Percentiles rank a stretch among this genome's conserved stretches.
Conservation (phyloP, 2,329 filamentous ascomycete species). For the Ophiosphaerella herpotricha region DNA sequence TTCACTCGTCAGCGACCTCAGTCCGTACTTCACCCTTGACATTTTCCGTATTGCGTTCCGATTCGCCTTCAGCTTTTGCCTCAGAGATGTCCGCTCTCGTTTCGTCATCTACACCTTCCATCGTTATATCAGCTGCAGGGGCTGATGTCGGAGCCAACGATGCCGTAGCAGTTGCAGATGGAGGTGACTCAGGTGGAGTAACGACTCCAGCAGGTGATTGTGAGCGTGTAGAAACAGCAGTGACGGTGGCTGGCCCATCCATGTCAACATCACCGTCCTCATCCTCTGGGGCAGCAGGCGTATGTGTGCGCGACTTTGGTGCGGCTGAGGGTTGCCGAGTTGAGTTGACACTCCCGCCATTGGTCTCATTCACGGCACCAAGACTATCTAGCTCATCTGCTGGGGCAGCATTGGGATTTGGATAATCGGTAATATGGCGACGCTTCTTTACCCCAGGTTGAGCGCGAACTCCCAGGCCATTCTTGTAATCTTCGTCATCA, state of each 20-base stretch:
- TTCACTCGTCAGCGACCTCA: slow-evolving; percentile 32
- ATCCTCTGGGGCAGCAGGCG: slow-evolving; percentile 32
- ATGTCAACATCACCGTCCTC: slow-evolving; percentile 46
- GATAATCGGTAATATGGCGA: slow-evolving; percentile 65
- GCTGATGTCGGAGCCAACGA: slow-evolving; percentile 22
- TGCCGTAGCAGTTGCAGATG: slow-evolving; percentile 17
- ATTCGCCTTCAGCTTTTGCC: slow-evolving; percentile 32
- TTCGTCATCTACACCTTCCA: slow-evolving; percentile 29
- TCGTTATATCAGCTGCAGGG: slow-evolving; percentile 35
- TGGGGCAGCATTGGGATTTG: slow-evolving; percentile 56
- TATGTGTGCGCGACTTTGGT: slow-evolving; percentile 30
- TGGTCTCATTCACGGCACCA: slow-evolving; percentile 31
- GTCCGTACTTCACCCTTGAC: slow-evolving; percentile 38
- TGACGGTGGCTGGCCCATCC: slow-evolving; percentile 30
- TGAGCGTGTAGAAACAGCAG: slow-evolving; percentile 23
- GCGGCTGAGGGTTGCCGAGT: slow-evolving; percentile 35
- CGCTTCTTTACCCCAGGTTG: slow-evolving; percentile 56
- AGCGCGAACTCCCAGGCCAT: slow-evolving; percentile 70
- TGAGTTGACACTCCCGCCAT: slow-evolving; percentile 38
- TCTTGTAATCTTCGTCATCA: slow-evolving; percentile 82
- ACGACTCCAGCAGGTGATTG: slow-evolving; percentile 39
- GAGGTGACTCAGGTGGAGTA: slow-evolving; percentile 44
- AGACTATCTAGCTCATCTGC: slow-evolving; percentile 35
- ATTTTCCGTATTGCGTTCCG: slow-evolving; percentile 35
- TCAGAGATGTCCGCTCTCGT: slow-evolving; percentile 22